A percentile compares a stretch with the other conserved stretches of the same genome.
Conservation (phyloP, 768 basidiomycete genomes). For the Mycena latifolia region DNA sequence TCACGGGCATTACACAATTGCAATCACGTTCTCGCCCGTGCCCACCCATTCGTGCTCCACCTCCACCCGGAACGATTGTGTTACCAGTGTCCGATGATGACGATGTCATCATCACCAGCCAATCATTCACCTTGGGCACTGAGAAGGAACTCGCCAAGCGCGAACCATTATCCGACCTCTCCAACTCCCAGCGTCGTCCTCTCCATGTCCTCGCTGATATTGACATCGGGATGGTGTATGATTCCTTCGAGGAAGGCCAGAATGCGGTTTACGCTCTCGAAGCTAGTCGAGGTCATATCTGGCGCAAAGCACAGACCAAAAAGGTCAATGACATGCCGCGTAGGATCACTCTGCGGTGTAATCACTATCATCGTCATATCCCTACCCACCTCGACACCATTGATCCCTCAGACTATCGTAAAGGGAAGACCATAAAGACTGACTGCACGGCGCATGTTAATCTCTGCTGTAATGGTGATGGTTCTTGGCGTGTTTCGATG, state of each 20-base stretch:
- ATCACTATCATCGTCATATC: neutral
- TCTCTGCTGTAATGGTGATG: neutral
- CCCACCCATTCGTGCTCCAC: neutral
- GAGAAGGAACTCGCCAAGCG: neutral
- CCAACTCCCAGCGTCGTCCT: conserved; percentile 20
- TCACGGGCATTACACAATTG: neutral
- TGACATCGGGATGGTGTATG: conserved; percentile 13
- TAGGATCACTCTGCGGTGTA: conserved; percentile 11
- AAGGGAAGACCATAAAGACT: neutral
- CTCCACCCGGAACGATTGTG: conserved; percentile 1
- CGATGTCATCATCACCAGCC: neutral
- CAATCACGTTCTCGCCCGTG: too few relatives aligned
- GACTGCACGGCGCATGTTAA: neutral
- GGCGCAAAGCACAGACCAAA: conserved; percentile 35
- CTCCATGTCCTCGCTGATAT: conserved; percentile 6
- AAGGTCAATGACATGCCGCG: conserved; percentile 5
- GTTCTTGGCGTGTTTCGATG: neutral
- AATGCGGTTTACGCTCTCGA: conserved; percentile 29
- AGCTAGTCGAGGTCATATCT: conserved; percentile 34
- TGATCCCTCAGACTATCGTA: neutral
- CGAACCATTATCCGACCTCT: conserved; percentile 17
- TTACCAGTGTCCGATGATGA: neutral
- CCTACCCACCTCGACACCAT: neutral
- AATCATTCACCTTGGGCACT: too few relatives aligned
- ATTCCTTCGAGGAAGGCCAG: conserved; percentile 23